These are phyloP conservation scores for Adansonia rubrostipa DNA, from an alignment of 441 rosid species.

Conservation along the genomic window DNA sequence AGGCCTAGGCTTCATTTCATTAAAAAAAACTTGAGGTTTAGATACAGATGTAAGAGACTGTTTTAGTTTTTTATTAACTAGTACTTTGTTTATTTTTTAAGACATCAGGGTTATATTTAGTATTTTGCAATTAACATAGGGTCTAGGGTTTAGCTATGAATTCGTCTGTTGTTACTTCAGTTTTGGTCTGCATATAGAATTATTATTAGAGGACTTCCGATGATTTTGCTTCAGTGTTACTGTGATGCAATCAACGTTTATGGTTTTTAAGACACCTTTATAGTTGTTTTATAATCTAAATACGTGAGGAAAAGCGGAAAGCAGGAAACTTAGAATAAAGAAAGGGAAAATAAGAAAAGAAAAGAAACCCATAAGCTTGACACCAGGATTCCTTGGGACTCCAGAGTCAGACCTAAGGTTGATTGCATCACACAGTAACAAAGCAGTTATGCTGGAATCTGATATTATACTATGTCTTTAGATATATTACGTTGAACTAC, in stretches of 20 bases:
- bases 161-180: not conserved
- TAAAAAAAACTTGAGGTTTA: not conserved
- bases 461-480: not conserved
- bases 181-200: not conserved
- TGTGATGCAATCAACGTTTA: not conserved
- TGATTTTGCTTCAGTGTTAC: not conserved
- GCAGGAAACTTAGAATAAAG: not conserved
- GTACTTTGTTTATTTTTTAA: constrained; percentile 13
- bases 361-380: not conserved
- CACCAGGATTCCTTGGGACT: not conserved
- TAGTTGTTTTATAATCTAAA: not conserved
- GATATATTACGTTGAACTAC: not conserved
- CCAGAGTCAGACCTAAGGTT: not conserved
- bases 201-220: not conserved
- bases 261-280: not conserved
- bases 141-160: constrained; percentile 1
- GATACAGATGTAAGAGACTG: not conserved
- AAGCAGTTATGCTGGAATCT: not conserved
- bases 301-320: not conserved
- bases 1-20: not conserved
- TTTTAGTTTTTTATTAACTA: constrained; percentile 2
- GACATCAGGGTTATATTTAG: not conserved
- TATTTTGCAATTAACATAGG: not conserved
- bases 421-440: not conserved
- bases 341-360: not conserved